Base-by-base conservation (phyloP, 2,329 filamentous ascomycete species). In the Alternaria gansuensis region DNA sequence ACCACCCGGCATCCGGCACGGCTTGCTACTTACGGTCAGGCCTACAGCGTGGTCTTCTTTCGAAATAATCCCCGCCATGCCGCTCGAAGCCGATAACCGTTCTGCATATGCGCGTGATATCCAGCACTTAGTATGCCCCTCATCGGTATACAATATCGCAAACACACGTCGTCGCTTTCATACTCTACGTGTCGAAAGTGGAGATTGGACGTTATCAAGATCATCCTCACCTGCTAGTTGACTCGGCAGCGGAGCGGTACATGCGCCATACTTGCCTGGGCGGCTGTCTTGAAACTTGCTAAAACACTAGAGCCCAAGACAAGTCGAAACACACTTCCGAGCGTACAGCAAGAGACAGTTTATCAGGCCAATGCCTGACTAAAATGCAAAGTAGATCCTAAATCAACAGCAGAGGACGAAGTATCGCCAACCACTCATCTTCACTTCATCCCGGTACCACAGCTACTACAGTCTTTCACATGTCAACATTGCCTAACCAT, bases 1-100 rank as follows among this genome's bases (percentile, higher is more conserved):
- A 54, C 29, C 31, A 59, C 11, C 51, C 51, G 56, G 39, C 28
- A 34, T 29, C 43, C 54, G 28, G 44, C 44, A 31, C 51, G 44
- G 45, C 56, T 49, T 59, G 45, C 56, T 55, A 33, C 31, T 59
- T 59, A 11, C 51, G 33, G 51, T 29, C 39, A 44, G 39, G 40
- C 29, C 44, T 36, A 48, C 31, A 36, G 21, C 21, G 44, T 31
- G n/a, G 44, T 34, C 49, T 23, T 33, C 28, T 43, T 24, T 13
- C 23, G 24, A 34, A 13, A 28, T 13, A 21, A 45, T 26, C 49
- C 54, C 8, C 48, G 34, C 11, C 34, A 23, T 14, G 17, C 28
- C 45, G 33, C 54, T 17, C 39, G n/a, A 23, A 46, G 34, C 31
- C 40, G 39, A 46, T 29, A 14, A 10, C 31, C 39, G 17, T 28